Evolutionary conservation across 768 basidiomycete genomes (phyloP).

Genomic region (Pulveroboletus sp.): DNA sequence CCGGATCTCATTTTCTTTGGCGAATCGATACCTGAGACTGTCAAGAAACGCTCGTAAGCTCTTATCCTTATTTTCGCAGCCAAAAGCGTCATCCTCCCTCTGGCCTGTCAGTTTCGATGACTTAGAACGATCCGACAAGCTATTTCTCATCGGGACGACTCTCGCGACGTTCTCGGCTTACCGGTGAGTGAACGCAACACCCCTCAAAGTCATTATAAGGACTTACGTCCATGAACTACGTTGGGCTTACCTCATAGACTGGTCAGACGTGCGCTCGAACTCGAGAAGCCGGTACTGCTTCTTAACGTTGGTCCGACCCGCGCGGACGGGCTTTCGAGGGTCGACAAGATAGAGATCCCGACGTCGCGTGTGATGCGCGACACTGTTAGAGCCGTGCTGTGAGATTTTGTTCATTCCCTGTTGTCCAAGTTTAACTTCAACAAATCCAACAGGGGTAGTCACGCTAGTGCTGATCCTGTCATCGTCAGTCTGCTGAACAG

Average conservation of each 20-base stretch:
- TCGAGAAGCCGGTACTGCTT: constrained; percentile 72
- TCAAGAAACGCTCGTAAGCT: constrained; percentile 70
- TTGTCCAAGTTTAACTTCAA: not conserved
- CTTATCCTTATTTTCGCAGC: not conserved
- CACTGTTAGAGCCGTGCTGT: constrained; percentile 59
- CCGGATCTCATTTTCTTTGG: constrained; percentile 87
- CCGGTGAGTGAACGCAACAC: constrained; percentile 50
- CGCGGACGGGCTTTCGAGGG: constrained; percentile 61
- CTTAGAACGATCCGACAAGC: constrained; percentile 55
- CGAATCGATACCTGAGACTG: constrained; percentile 66
- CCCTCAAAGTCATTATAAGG: not conserved
- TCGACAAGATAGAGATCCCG: constrained; percentile 77
- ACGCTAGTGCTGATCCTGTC: constrained; percentile 39
- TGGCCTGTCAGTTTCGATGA: constrained; percentile 43
- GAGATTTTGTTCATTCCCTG: constrained; percentile 25
- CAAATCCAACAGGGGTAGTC: constrained; percentile 39
- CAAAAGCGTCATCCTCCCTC: not conserved
- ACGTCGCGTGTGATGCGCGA: constrained; percentile 70
- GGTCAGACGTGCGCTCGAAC: constrained; percentile 71
- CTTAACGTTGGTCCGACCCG: constrained; percentile 88
- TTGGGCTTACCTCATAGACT: constrained; percentile 41
- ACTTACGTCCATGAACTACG: not conserved
- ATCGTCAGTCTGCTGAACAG: constrained; percentile 50
- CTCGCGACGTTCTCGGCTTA: constrained; percentile 93
- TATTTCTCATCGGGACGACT: constrained; percentile 85